Evolutionary conservation across 2,329 filamentous ascomycete genomes (phyloP), one percentile per base, ranked within the genome.

Genomic region (Trichoderma breve): DNA sequence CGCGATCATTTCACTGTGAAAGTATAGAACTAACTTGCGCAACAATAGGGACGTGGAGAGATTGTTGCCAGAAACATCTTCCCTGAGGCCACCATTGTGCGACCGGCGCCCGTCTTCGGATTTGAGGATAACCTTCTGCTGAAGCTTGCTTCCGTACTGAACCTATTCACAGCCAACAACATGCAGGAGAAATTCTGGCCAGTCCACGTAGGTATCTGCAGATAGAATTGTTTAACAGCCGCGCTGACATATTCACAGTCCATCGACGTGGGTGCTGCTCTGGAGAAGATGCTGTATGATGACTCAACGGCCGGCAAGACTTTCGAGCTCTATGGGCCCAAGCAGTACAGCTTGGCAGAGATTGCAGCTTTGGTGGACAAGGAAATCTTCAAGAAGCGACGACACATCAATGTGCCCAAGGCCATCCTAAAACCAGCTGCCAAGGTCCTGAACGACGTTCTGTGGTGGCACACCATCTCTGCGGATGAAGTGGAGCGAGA

Each of bases 11-110:
- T n/a, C 12, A 34, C 18, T 24, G 2, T 4, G 28, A 4, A 12
- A 14, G 28, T 7, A n/a, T 24, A 18, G 28, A 32, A 26, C 55
- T 62, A n/a, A 58, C 8, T 34, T 15, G 32, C 15, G 1, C 34
- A 58, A 26, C 12, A 8, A 28, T 73, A 92, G 92, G 95, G 87
- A 73, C 89, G 87, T 79, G 93, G 93, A 76, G 96, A 99, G 85
- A 86, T 92, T 80, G 89, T 97, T 63, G 96, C 91, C 60, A 91
- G 95, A 74, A 90, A 88, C 77, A 95, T 98, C 80, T 99, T 94
- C 86, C 96, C 96, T 30, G 96, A 99, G 84, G 97, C 96, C 21
- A 99, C 96, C 60, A 94, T 99, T 77, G 96, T 99, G 75, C 91
- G 96, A 74, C 96, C 96, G 58, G 93, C 95, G 14, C 96, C 95